Evolutionary conservation across 139 green algal species (phyloP).

Genomic region (Zygnema circumcarinatum): DNA sequence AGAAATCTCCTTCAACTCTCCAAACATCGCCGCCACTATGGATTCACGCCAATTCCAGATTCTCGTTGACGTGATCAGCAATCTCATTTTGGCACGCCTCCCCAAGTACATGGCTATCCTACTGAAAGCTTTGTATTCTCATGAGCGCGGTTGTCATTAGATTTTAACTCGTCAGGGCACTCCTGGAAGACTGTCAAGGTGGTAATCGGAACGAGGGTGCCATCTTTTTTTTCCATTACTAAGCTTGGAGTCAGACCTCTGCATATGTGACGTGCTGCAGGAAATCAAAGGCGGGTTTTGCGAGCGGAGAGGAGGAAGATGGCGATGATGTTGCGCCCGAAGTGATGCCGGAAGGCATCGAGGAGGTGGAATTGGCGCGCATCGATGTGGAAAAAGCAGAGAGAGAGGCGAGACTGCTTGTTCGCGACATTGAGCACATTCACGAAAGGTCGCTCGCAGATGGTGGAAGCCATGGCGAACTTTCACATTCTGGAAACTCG

Average conservation of each 20-base stretch:
- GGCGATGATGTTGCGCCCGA: conserved; percentile 32
- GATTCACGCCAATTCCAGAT: conserved; percentile 53
- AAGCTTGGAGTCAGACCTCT: too few relatives aligned
- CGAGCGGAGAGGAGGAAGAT: conserved; percentile 37
- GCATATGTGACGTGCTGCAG: conserved; percentile 6
- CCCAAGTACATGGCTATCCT: conserved; percentile 38
- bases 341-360: conserved; percentile 32
- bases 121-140: too few relatives aligned
- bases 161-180: too few relatives aligned
- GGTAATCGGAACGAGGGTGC: too few relatives aligned
- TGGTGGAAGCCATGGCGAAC: background rate
- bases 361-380: conserved; percentile 31
- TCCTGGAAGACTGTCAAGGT: too few relatives aligned
- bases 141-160: too few relatives aligned
- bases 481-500: background rate
- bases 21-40: conserved; percentile 58
- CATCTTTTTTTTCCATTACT: too few relatives aligned
- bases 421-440: conserved; percentile 15
- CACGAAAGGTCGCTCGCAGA: background rate
- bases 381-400: conserved; percentile 33
- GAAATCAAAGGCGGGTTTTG: too few relatives aligned
- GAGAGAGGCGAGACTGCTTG: background rate
- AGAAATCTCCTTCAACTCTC: conserved; percentile 53
- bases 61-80: conserved; percentile 61
- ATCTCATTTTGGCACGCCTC: conserved; percentile 52